Conservation (phyloP, 1,284 basidiomycete species). For the Mixia osmundae region DNA sequence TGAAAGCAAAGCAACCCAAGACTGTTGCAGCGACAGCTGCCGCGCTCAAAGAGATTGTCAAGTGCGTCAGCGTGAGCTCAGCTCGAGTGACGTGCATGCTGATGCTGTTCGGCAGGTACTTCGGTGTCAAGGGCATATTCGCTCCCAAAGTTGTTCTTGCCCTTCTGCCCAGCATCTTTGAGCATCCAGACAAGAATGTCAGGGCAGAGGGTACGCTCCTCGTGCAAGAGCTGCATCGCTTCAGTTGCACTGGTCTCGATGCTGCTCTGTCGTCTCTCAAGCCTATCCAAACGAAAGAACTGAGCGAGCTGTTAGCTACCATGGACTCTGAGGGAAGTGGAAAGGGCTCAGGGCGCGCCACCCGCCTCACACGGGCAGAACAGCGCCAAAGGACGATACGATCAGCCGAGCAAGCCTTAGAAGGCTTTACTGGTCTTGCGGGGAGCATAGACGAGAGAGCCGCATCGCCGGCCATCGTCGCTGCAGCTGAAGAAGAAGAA, state of each 20-base stretch:
- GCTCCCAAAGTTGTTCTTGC: conserved; percentile 58
- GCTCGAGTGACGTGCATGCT: background rate
- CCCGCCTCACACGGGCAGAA: conserved; percentile 51
- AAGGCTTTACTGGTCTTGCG: conserved; percentile 5
- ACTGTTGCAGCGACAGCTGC: conserved; percentile 57
- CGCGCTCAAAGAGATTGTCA: conserved; percentile 54
- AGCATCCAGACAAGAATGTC: conserved; percentile 85
- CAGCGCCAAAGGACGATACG: conserved; percentile 33
- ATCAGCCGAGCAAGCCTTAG: conserved; percentile 16
- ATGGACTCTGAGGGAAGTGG: conserved; percentile 64
- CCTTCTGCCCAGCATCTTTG: conserved; percentile 73
- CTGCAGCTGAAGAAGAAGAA: conserved; percentile 22
- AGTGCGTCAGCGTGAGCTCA: conserved; percentile 23
- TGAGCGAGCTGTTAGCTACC: conserved; percentile 68
- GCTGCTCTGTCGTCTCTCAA: conserved; percentile 79
- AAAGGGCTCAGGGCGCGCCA: conserved; percentile 53
- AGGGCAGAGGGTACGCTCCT: conserved; percentile 72
- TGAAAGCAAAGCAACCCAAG: conserved; percentile 86
- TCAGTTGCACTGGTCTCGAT: conserved; percentile 57
- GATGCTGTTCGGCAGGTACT: conserved; percentile 31
- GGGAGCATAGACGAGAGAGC: conserved; percentile 2
- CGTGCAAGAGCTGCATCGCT: conserved; percentile 56
- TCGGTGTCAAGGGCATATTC: conserved; percentile 56
- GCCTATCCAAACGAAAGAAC: conserved; percentile 90
- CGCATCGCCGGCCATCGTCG: conserved; percentile 20